phyloP scores from a whole-genome alignment of 495 filamentous ascomycete species.

The Glonium stellatum region DNA sequence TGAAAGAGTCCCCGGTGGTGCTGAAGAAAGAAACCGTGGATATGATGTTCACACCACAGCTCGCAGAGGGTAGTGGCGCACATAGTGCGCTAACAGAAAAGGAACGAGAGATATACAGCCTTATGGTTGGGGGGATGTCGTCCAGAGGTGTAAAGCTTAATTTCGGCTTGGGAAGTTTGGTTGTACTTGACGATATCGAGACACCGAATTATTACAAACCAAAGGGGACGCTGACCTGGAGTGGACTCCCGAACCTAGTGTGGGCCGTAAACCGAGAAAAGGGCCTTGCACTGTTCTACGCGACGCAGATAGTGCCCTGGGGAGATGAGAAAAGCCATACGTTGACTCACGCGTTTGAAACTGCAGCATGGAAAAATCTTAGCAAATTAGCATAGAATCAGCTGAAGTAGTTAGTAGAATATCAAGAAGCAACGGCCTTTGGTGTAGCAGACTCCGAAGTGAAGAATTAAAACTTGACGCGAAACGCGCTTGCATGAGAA shows the following conservation, averaged over 20 bases:
- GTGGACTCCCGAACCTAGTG: conserved; percentile 19
- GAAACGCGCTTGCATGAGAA: too few relatives aligned
- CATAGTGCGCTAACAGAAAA: conserved; percentile 2
- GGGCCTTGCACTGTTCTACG: conserved; percentile 16
- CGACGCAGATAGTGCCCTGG: conserved; percentile 19
- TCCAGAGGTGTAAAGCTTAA: conserved; percentile 9
- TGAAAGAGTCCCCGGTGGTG: conserved; percentile 12
- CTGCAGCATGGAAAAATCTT: conserved; percentile 11
- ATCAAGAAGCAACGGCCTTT: too few relatives aligned
- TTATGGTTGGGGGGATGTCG: conserved; percentile 1
- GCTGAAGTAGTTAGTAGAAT: not conserved
- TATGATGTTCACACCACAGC: conserved; percentile 16
- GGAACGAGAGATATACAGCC: not conserved
- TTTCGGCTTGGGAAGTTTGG: conserved; percentile 14
- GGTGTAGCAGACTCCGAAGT: too few relatives aligned
- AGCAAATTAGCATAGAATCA: not conserved
- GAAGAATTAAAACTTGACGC: too few relatives aligned
- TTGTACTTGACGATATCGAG: conserved; percentile 14
- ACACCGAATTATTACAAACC: conserved; percentile 14
- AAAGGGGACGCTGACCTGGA: conserved; percentile 24
- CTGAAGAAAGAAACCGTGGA: conserved; percentile 15
- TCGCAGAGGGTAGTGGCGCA: conserved; percentile 1
- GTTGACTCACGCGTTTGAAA: conserved; percentile 12
- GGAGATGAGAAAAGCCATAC: conserved; percentile 9
- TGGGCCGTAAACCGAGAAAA: conserved; percentile 23